Percentiles rank a stretch among this genome's conserved stretches.
phyloP scores from a whole-genome alignment of 345 rosid genomes.

The Syzygium grande region DNA sequence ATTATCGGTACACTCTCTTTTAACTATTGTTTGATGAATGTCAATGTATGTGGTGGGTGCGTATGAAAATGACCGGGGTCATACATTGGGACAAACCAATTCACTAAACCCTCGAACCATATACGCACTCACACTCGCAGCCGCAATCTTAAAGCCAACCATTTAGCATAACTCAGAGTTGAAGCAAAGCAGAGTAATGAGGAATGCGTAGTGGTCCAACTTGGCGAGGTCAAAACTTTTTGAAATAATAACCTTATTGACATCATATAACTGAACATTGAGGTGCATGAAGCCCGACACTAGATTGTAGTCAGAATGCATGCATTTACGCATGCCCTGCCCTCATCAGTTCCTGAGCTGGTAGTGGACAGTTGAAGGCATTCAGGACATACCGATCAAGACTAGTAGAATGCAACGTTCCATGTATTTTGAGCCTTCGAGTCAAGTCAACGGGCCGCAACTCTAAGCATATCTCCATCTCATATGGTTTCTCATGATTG shows the following conservation, averaged over 20 bases:
- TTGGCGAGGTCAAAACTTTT: background rate
- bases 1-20: constrained; percentile 24
- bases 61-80: background rate
- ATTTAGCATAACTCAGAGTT: background rate
- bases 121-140: background rate
- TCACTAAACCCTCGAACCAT: background rate
- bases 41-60: background rate
- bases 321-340: background rate
- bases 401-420: background rate
- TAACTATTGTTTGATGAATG: background rate
- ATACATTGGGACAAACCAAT: background rate
- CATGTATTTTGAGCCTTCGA: background rate
- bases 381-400: background rate
- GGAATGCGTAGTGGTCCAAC: background rate
- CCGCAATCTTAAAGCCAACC: background rate
- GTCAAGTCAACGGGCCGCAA: background rate
- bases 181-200: background rate
- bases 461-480: background rate
- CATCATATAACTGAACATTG: background rate
- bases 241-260: background rate
- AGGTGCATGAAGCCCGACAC: background rate
- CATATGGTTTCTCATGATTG: background rate
- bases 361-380: background rate
- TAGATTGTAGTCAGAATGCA: background rate
- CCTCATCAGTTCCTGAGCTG: background rate